These are phyloP conservation scores for Fusarium tanahbumbuense DNA, from an alignment of 2,329 filamentous ascomycete species.

Conservation along the genomic window DNA sequence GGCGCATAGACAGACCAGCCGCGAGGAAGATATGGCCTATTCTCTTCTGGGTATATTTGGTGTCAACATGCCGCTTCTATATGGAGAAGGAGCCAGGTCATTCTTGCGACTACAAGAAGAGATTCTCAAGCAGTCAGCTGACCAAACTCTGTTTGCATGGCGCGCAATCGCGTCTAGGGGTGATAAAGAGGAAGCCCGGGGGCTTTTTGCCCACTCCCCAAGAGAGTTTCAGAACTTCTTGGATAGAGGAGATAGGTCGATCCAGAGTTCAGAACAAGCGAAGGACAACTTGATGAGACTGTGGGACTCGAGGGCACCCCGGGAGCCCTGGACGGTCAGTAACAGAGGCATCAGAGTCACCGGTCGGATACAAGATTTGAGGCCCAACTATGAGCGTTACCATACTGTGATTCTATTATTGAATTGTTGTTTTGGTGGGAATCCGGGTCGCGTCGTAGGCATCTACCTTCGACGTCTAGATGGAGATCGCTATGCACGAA, in stretches of 20 bases:
- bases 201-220: background rate
- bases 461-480: background rate
- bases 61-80: constrained; percentile 53
- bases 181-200: background rate
- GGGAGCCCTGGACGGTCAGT: background rate
- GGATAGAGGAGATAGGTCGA: background rate
- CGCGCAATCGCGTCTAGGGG: background rate
- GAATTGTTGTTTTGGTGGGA: background rate
- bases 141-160: constrained; percentile 52
- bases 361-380: background rate
- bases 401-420: background rate
- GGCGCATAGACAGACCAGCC: constrained; percentile 15
- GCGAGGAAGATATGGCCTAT: constrained; percentile 52
- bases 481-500: background rate
- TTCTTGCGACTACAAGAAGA: constrained; percentile 52
- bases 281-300: background rate
- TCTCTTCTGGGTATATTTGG: constrained; percentile 51
- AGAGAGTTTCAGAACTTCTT: background rate
- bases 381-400: background rate
- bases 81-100: constrained; percentile 51
- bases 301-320: background rate
- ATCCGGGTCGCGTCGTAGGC: background rate
- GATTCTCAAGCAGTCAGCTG: constrained; percentile 49
- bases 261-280: background rate
- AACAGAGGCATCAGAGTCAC: background rate